Percentiles rank a stretch among this genome's conserved stretches.
These are phyloP conservation scores for Yarrowia sp. DNA, from an alignment of 805 yeast species.

Conservation along the genomic window DNA sequence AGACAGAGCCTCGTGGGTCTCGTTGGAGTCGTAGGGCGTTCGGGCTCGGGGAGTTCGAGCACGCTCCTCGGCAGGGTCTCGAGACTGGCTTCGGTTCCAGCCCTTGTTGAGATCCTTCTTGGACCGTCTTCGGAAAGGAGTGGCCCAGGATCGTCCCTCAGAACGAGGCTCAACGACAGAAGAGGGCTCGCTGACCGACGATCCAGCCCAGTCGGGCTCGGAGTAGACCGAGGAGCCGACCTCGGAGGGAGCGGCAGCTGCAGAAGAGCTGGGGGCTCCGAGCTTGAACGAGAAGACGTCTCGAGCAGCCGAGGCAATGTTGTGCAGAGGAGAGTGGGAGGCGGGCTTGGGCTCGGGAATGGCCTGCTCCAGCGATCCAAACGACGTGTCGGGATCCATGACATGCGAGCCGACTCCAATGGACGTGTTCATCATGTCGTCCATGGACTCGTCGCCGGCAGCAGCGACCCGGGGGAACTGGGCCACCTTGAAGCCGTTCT, in stretches of 20 bases:
- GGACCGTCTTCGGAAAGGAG: constrained; percentile 45
- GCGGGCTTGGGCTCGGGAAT: constrained; percentile 19
- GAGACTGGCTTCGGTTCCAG: constrained; percentile 31
- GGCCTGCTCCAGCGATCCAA: constrained; percentile 31
- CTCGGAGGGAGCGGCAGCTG: background rate
- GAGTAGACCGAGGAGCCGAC: constrained; percentile 7
- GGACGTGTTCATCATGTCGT: constrained; percentile 23
- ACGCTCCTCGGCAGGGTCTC: constrained; percentile 15
- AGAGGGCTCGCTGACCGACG: background rate
- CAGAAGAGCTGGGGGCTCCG: background rate
- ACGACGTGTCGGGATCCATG: constrained; percentile 30
- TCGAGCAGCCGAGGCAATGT: constrained; percentile 15
- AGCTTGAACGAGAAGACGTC: constrained; percentile 24
- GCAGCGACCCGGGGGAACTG: constrained; percentile 36
- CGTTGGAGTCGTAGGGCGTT: constrained; percentile 8
- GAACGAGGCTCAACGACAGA: background rate
- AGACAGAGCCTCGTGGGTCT: constrained; percentile 11
- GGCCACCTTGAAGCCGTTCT: constrained; percentile 38
- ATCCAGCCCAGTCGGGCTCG: constrained; percentile 8
- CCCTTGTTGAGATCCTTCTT: constrained; percentile 37
- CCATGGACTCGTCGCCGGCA: constrained; percentile 22
- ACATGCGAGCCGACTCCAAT: constrained; percentile 29
- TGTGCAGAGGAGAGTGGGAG: constrained; percentile 16
- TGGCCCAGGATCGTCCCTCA: constrained; percentile 41
- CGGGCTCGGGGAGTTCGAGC: constrained; percentile 8